phyloP scores from a whole-genome alignment of 352 stramenopile species.

The Phytophthora citricola region DNA sequence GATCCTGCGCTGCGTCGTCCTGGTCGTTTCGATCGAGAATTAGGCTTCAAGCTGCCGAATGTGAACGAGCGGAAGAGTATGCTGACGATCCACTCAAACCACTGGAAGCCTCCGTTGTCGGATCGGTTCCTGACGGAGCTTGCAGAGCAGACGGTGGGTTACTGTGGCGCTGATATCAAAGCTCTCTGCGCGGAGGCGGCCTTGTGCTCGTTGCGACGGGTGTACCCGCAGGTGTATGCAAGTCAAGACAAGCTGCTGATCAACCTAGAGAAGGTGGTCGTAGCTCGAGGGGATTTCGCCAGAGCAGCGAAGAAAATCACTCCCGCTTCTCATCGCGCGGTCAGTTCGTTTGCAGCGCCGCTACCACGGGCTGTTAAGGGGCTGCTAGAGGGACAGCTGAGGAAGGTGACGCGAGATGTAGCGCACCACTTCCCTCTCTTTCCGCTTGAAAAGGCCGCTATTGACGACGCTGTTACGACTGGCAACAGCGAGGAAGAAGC shows the following conservation, averaged over 20 bases:
- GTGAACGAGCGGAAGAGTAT: slow-evolving; percentile 84
- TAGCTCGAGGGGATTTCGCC: slow-evolving; percentile 75
- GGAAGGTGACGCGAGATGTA: slow-evolving; percentile 51
- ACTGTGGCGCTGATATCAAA: slow-evolving; percentile 93
- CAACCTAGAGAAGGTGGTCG: slow-evolving; percentile 71
- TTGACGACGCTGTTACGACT: slow-evolving; percentile 42
- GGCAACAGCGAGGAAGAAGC: slow-evolving; percentile 11
- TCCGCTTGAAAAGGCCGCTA: slow-evolving; percentile 50
- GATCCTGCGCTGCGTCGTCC: slow-evolving; percentile 95
- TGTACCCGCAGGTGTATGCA: slow-evolving; percentile 89
- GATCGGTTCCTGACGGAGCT: slow-evolving; percentile 76
- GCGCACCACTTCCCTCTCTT: slow-evolving; percentile 69
- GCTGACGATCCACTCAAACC: slow-evolving; percentile 87
- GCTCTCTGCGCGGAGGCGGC: slow-evolving; percentile 91
- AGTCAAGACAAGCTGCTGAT: slow-evolving; percentile 84
- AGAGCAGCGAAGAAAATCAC: slow-evolving; percentile 85
- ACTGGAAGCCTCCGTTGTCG: slow-evolving; percentile 83
- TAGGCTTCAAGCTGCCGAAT: slow-evolving; percentile 91
- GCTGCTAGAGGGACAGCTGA: slow-evolving; percentile 51
- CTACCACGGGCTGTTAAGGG: slow-evolving; percentile 66
- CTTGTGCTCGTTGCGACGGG: slow-evolving; percentile 85
- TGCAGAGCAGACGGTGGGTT: slow-evolving; percentile 86
- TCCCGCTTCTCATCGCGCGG: slow-evolving; percentile 73
- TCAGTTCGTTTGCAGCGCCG: slow-evolving; percentile 77
- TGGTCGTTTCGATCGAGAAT: slow-evolving; percentile 93